A percentile compares a stretch with the other conserved stretches of the same genome.
Evolutionary conservation across 164 flowering plant species (phyloP).

Genomic region (Nymphaea colorata): DNA sequence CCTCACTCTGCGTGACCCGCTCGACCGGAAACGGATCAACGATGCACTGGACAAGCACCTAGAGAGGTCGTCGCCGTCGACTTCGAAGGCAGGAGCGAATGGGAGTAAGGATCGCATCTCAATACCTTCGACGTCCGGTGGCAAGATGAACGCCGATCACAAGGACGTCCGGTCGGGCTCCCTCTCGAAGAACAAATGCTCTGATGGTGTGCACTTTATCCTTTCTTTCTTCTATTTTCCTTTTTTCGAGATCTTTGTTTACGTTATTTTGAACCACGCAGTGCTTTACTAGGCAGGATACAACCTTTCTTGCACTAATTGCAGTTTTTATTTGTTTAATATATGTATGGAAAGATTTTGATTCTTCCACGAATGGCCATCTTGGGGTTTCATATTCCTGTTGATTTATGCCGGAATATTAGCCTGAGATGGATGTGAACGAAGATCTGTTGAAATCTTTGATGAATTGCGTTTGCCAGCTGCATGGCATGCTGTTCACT

Average conservation of each 20-base stretch:
- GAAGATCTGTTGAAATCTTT: no score
- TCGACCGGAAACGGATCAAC: constrained; percentile 66
- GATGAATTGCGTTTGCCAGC: no score
- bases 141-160: constrained; percentile 31
- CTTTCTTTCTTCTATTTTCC: not conserved
- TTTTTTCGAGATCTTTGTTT: not conserved
- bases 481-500: no score
- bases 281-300: not conserved
- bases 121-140: constrained; percentile 21
- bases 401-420: no score
- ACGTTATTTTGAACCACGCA: not conserved
- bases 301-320: not conserved
- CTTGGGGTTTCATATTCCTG: not conserved
- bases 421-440: no score
- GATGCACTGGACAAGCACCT: constrained; percentile 64
- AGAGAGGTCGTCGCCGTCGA: constrained; percentile 69
- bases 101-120: constrained; percentile 33
- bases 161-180: constrained; percentile 28
- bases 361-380: not conserved
- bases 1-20: constrained; percentile 8
- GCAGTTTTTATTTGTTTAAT: not conserved
- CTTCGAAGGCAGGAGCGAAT: constrained; percentile 28
- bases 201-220: constrained; percentile 26
- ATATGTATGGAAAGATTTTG: not conserved
- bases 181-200: constrained; percentile 32